Base-by-base conservation (phyloP, 2,329 filamentous ascomycete genomes). In the Colletotrichum tabaci region DNA sequence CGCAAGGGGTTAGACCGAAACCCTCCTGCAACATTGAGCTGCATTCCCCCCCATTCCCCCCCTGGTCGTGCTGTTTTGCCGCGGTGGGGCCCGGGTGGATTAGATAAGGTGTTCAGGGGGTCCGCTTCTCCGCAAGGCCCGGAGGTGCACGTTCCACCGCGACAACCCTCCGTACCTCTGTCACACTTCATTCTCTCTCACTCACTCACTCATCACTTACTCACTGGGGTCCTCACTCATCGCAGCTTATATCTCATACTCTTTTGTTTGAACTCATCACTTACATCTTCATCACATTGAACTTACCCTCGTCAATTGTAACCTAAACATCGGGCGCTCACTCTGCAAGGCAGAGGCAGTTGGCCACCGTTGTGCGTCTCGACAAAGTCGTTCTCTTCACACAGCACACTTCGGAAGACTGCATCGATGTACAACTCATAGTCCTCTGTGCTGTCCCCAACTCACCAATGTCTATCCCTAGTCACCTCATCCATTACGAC, bases 1-100 rank as follows among this genome's bases (percentile, higher is more conserved):
- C 42, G 16, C 18, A 71, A 68, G 15, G 42, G 40, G 68, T 71
- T 71, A 72, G 69, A 72, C 42, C 69, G 65, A 72, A 72, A 72
- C 69, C 64, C 5, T 68, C 65, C 69, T 72, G 69, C 65, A 72
- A 69, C 69, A 49, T 61, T 23, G 23, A 23, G 26, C 30, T 56
- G 26, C 53, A 58, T 56, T 38, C 26, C 26, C 66, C 65, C 66
- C 69, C 61, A 42, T 38, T 12, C 23, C 13, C 9, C 35, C 66
- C 58, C 60, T 66, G 61, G 40, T 49, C 12, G 21, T 55, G 49
- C 8, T 69, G 58, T 72, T 72, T 61, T 38, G 56, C 58, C 64
- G 46, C 12, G 49, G 65, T 35, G 65, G 69, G 15, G 15, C 10
- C 2, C 16, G 38, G 2, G 46, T 4, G 44, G 30, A 64, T 69